Percentiles rank a stretch among this genome's conserved stretches.
These are phyloP conservation scores for Nitzschia sp. DNA, from an alignment of 108 stramenopile genomes.

Conservation along the genomic window DNA sequence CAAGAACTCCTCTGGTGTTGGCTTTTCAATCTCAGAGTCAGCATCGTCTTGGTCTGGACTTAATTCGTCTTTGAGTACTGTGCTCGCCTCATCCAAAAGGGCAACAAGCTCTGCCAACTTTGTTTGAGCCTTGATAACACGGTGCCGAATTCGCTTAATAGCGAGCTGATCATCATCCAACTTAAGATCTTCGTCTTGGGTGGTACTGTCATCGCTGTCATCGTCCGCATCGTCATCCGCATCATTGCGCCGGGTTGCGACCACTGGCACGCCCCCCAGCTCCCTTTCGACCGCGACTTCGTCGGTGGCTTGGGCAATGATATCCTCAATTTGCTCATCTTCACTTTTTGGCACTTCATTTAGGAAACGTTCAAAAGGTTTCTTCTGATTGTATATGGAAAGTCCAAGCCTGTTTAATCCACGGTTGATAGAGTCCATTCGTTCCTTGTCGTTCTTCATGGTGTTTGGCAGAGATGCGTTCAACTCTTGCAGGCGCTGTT, in stretches of 20 bases:
- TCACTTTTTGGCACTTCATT: constrained; percentile 39
- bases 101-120: constrained; percentile 39
- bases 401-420: constrained; percentile 43
- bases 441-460: constrained; percentile 41
- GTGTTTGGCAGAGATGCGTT: constrained; percentile 41
- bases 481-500: constrained; percentile 39
- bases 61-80: constrained; percentile 5
- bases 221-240: constrained; percentile 10
- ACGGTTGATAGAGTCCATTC: constrained; percentile 42
- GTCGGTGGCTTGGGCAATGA: constrained; percentile 51
- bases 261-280: not conserved
- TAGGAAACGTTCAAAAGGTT: constrained; percentile 26
- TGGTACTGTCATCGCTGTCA: constrained; percentile 10
- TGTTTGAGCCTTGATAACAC: constrained; percentile 28
- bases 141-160: constrained; percentile 28
- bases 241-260: not conserved
- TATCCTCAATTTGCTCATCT: constrained; percentile 53
- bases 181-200: constrained; percentile 13
- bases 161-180: constrained; percentile 31
- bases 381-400: constrained; percentile 27
- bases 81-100: constrained; percentile 21
- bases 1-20: constrained; percentile 10
- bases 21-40: constrained; percentile 11
- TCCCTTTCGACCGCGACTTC: constrained; percentile 34
- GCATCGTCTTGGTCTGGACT: constrained; percentile 12